Conservation (phyloP, 495 filamentous ascomycete genomes). For the Penicillium cataractarum region DNA sequence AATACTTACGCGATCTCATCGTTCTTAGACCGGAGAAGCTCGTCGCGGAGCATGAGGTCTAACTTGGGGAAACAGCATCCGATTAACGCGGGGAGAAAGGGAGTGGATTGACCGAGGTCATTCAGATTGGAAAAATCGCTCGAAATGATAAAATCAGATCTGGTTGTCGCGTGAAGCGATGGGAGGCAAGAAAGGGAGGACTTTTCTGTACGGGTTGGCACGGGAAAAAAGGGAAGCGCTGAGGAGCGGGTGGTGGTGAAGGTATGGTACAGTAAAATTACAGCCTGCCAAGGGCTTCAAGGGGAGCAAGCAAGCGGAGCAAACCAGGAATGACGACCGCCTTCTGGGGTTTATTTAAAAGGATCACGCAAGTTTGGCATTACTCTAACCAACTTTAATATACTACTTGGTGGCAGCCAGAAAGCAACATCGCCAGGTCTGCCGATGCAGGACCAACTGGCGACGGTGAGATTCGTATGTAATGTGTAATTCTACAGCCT, state of each 20-base stretch:
- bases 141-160: constrained; percentile 57
- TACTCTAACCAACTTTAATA: neutral
- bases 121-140: constrained; percentile 56
- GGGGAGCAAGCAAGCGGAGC: constrained; percentile 4
- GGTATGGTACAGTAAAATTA: constrained; percentile 18
- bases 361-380: neutral
- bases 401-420: neutral
- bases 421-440: neutral
- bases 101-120: constrained; percentile 50
- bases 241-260: constrained; percentile 19
- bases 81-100: constrained; percentile 59
- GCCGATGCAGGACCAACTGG: neutral
- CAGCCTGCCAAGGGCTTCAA: constrained; percentile 11
- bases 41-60: constrained; percentile 62
- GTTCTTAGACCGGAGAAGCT: constrained; percentile 59
- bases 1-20: constrained; percentile 65
- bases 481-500: constrained; percentile 14
- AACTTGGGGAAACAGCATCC: constrained; percentile 60
- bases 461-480: constrained; percentile 11
- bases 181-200: constrained; percentile 41
- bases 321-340: neutral
- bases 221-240: constrained; percentile 32
- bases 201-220: constrained; percentile 40
- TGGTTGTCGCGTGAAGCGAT: constrained; percentile 51
- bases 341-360: neutral